These are phyloP conservation scores for Phaeomoniella chlamydospora DNA, from an alignment of 2,329 filamentous ascomycete genomes.

Conservation along the genomic window DNA sequence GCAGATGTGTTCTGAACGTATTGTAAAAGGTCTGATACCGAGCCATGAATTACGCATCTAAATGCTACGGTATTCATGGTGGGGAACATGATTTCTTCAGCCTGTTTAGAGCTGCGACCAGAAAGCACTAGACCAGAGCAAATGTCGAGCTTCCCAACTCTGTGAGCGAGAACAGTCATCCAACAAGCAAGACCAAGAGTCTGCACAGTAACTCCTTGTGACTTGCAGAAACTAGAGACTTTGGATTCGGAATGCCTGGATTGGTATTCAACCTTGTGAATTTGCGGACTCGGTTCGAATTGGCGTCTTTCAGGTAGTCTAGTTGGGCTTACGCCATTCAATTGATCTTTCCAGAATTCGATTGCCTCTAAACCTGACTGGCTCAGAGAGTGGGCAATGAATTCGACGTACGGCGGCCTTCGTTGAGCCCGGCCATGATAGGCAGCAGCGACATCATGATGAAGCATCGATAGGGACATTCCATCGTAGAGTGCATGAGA, in stretches of 20 bases:
- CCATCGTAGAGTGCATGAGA: conserved; percentile 85
- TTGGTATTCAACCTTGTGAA: conserved; percentile 29
- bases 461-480: conserved; percentile 63
- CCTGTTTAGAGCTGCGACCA: conserved; percentile 61
- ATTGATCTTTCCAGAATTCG: conserved; percentile 57
- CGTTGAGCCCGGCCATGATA: conserved; percentile 35
- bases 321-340: conserved; percentile 21
- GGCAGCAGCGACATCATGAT: conserved; percentile 52
- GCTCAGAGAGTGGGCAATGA: conserved; percentile 40
- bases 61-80: conserved; percentile 84
- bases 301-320: background rate
- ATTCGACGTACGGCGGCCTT: conserved; percentile 35
- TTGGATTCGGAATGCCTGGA: conserved; percentile 27
- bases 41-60: conserved; percentile 58
- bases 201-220: conserved; percentile 56
- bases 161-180: conserved; percentile 53
- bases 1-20: conserved; percentile 60
- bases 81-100: conserved; percentile 60
- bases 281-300: background rate
- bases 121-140: conserved; percentile 73
- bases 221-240: conserved; percentile 48
- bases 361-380: conserved; percentile 31
- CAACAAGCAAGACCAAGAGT: conserved; percentile 64
- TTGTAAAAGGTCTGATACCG: conserved; percentile 45
- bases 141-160: conserved; percentile 53